Conservation (phyloP, 306 rosid species). For the Erythrophleum fordii region DNA sequence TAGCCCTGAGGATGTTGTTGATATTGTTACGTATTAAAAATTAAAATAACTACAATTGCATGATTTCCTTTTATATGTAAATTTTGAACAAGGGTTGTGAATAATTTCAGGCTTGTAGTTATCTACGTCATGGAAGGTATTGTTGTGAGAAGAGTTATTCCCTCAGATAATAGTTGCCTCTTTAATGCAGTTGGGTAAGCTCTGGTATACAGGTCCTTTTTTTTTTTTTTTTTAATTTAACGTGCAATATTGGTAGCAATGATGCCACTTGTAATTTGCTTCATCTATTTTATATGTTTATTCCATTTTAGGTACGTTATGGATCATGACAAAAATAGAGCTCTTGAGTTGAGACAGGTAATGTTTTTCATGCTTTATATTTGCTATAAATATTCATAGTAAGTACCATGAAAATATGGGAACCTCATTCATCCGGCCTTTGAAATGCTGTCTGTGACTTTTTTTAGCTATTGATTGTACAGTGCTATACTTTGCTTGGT, state of each 20-base stretch:
- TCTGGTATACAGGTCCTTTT: background rate
- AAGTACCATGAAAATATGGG: background rate
- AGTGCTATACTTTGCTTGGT: background rate
- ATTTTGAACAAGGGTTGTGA: slow-evolving; percentile 11
- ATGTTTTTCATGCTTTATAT: slow-evolving; percentile 8
- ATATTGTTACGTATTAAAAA: background rate
- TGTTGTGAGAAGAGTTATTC: slow-evolving; percentile 69
- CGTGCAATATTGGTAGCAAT: background rate
- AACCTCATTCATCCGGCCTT: background rate
- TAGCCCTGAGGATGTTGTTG: background rate
- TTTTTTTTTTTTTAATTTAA: too few relatives aligned
- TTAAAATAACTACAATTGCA: background rate
- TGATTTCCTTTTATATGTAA: background rate
- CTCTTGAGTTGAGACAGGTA: slow-evolving; percentile 92
- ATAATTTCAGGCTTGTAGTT: slow-evolving; percentile 36
- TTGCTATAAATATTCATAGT: slow-evolving; percentile 18
- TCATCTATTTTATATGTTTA: slow-evolving; percentile 14
- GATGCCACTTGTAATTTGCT: slow-evolving; percentile 12
- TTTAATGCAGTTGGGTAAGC: slow-evolving; percentile 95
- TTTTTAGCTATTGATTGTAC: background rate
- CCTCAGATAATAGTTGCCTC: slow-evolving; percentile 89
- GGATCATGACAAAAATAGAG: slow-evolving; percentile 83
- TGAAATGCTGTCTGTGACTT: background rate
- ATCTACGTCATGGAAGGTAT: slow-evolving; percentile 56
- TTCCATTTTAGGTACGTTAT: slow-evolving; percentile 72